Conservation (phyloP, 495 filamentous ascomycete species). For the Penicillium goetzii region DNA sequence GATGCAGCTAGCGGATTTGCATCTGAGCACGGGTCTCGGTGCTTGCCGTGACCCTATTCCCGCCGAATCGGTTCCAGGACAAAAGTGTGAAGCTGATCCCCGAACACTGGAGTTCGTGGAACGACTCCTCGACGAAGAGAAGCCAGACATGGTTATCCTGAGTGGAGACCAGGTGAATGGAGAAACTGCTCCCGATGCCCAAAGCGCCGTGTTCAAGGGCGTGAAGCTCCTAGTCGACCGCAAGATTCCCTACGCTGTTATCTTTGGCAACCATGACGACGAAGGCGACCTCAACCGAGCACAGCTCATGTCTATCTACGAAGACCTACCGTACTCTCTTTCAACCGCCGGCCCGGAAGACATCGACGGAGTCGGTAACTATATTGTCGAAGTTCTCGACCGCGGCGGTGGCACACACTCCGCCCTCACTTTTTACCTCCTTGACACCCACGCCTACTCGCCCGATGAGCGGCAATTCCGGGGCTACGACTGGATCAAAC, state of each 20-base stretch:
- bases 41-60: constrained; percentile 83
- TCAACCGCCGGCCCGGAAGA: constrained; percentile 78
- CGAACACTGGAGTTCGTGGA: constrained; percentile 89
- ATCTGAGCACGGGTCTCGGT: constrained; percentile 87
- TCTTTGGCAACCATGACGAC: constrained; percentile 98
- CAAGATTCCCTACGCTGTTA: constrained; percentile 88
- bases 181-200: constrained; percentile 87
- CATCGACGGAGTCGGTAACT: constrained; percentile 91
- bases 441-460: constrained; percentile 91
- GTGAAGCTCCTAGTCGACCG: constrained; percentile 83
- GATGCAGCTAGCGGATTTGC: constrained; percentile 89
- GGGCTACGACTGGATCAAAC: constrained; percentile 97
- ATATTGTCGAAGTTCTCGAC: constrained; percentile 87
- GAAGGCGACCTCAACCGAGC: constrained; percentile 79
- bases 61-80: constrained; percentile 62
- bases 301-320: constrained; percentile 80
- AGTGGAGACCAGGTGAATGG: constrained; percentile 96
- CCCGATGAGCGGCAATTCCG: constrained; percentile 83
- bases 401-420: constrained; percentile 78
- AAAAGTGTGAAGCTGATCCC: constrained; percentile 86
- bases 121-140: constrained; percentile 82
- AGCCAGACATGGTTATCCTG: constrained; percentile 86
- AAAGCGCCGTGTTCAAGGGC: constrained; percentile 92
- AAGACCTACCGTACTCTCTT: constrained; percentile 86
- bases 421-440: constrained; percentile 87